Evolutionary conservation across 148 eudicot genomes (phyloP), one percentile per base, ranked within the genome.

Genomic region (Cornus kousa): DNA sequence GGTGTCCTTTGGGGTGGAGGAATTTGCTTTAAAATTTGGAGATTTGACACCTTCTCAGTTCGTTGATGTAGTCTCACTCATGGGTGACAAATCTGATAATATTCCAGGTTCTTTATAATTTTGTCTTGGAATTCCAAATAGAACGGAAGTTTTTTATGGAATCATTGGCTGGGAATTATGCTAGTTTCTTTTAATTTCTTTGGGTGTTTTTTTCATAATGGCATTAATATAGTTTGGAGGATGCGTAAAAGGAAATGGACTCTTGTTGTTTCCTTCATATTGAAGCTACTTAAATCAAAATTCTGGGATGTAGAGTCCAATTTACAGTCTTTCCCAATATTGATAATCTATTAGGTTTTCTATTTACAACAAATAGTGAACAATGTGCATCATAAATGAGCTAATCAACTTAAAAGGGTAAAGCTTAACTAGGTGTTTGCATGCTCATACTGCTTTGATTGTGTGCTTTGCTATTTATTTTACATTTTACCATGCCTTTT

Each of bases 1-100:
- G 98, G 85, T 84, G 48, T 96, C 99, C 20, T 96, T 91, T 86
- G 99, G 98, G 75, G 66, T 96, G 82, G 99, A 96, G 85, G 95
- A 96, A 76, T 96, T 94, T 80, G 95, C 99, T 24, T 78, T 86
- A 83, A 94, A 86, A 79, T 96, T 84, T 85, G 98, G 99, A 80
- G 46, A 85, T 53, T 72, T 96, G 82, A 46, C 68, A 77, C 99
- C 99, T 77, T 89, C 93, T 71, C 99, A 96, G 83, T 94, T 94
- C 87, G 99, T 96, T 77, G 99, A 96, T 79, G 86, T 96, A 55
- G 84, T 92, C 60, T 90, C 99, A 64, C 95, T 96, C 71, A 85
- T 89, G 66, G 99, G 99, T 74, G 99, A 96, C 84, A 91, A 80
- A 86, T 87, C 97, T 74, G 99, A 96, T 78, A 92, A 96, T 74